A percentile compares a stretch with the other conserved stretches of the same genome.
Conservation (phyloP, 345 rosid genomes). For the Lumnitzera littorea region DNA sequence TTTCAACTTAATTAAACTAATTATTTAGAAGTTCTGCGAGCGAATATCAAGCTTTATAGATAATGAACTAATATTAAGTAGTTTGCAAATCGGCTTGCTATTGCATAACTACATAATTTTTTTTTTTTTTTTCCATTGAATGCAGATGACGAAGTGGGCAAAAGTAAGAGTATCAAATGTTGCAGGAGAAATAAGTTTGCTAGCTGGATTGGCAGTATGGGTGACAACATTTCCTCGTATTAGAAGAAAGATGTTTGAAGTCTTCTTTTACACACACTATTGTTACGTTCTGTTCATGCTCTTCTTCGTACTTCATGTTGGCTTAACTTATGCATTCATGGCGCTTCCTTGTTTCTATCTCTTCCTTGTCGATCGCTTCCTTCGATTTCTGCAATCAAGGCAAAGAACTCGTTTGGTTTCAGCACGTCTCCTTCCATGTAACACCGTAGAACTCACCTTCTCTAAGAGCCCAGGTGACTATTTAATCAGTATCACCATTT, state of each 20-base stretch:
- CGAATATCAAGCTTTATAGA: too few relatives aligned
- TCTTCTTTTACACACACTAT: conserved; percentile 46
- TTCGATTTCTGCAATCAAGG: conserved; percentile 52
- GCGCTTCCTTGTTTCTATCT: conserved; percentile 56
- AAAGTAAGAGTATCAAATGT: conserved; percentile 29
- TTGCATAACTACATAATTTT: too few relatives aligned
- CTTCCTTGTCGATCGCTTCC: conserved; percentile 43
- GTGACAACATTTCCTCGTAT: conserved; percentile 27
- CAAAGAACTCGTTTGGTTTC: conserved; percentile 27
- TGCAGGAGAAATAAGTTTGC: conserved; percentile 38
- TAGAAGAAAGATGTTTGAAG: conserved; percentile 23
- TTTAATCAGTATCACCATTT: too few relatives aligned
- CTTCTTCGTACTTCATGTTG: conserved; percentile 44
- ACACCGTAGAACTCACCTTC: conserved; percentile 47
- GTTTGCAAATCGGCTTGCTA: too few relatives aligned
- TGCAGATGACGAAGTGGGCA: conserved; percentile 39
- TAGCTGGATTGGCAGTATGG: conserved; percentile 47
- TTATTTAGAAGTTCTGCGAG: too few relatives aligned
- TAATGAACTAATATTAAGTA: too few relatives aligned
- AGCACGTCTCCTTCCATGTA: conserved; percentile 38
- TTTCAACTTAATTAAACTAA: too few relatives aligned
- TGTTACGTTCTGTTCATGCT: not conserved
- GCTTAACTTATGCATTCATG: conserved; percentile 31
- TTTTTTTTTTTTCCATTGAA: too few relatives aligned
- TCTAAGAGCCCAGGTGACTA: conserved; percentile 32